Evolutionary conservation across 2,329 filamentous ascomycete species (phyloP).

Genomic region (Neophaeococcomyces mojaviensis): DNA sequence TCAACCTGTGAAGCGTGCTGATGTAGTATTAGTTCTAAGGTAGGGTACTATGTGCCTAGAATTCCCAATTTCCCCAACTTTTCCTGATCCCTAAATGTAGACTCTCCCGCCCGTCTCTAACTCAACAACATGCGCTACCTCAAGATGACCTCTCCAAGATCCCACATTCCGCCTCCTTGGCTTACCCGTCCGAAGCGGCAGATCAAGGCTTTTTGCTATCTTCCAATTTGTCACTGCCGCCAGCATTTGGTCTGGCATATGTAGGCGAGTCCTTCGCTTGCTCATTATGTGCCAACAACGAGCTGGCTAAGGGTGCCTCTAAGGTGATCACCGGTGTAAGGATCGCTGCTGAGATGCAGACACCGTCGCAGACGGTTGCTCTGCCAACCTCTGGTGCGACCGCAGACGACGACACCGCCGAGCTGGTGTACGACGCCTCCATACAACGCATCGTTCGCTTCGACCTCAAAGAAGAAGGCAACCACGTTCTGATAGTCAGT

Average conservation of each 20-base stretch:
- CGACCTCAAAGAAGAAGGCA: conserved; percentile 87
- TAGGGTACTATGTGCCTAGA: conserved; percentile 24
- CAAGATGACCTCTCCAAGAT: conserved; percentile 40
- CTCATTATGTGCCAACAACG: conserved; percentile 93
- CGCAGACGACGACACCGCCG: conserved; percentile 18
- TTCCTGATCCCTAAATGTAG: conserved; percentile 12
- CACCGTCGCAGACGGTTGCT: conserved; percentile 64
- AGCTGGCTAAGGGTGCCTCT: conserved; percentile 43
- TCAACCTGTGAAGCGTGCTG: background rate
- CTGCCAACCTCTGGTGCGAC: conserved; percentile 43
- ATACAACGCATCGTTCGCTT: conserved; percentile 71
- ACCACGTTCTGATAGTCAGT: conserved; percentile 86
- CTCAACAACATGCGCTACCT: conserved; percentile 36
- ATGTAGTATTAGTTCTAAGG: conserved; percentile 45
- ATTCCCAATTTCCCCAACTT: conserved; percentile 33
- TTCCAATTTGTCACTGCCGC: conserved; percentile 65
- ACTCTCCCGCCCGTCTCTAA: conserved; percentile 29
- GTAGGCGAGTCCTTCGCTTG: conserved; percentile 93
- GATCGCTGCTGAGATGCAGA: conserved; percentile 92
- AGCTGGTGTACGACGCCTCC: too few relatives aligned
- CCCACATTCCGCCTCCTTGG: conserved; percentile 61
- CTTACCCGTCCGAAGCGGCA: conserved; percentile 51
- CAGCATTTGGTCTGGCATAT: conserved; percentile 88
- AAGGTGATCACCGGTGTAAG: conserved; percentile 63
- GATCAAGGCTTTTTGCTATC: conserved; percentile 48